Evolutionary conservation across 1,284 basidiomycete species (phyloP).

Genomic region (Trametes pubescens): DNA sequence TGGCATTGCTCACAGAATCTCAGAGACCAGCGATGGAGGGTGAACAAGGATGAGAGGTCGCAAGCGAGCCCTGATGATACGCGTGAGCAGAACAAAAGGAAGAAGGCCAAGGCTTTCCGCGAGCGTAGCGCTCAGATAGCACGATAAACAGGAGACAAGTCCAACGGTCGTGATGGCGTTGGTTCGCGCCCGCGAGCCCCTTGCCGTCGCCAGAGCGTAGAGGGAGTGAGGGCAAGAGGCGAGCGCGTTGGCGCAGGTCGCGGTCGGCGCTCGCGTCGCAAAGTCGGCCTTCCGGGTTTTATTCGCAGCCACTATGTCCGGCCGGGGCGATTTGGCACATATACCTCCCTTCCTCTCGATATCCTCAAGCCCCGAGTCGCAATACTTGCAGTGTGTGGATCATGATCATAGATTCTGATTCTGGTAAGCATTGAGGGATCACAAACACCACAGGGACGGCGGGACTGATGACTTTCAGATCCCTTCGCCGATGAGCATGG

Average conservation of each 20-base stretch:
- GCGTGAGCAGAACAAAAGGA: too few species aligned
- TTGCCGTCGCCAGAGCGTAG: not conserved
- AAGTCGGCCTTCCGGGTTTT: not conserved
- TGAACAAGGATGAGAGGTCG: too few species aligned
- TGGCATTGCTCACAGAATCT: constrained; percentile 29
- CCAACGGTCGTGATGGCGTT: too few species aligned
- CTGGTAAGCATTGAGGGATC: not conserved
- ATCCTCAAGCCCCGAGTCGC: not conserved
- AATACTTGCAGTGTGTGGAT: not conserved
- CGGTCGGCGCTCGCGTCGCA: not conserved
- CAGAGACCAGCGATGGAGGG: too few species aligned
- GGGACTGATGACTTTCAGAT: constrained; percentile 12
- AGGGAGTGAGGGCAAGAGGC: not conserved
- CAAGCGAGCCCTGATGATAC: not conserved
- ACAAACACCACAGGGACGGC: not conserved
- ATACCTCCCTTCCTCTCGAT: not conserved
- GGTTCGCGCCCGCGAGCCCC: not conserved
- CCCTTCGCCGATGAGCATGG: constrained; percentile 31
- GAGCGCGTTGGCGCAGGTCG: not conserved
- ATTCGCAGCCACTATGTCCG: constrained; percentile 4
- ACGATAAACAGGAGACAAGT: too few species aligned
- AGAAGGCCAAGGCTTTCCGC: too few species aligned
- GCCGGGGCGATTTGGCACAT: not conserved
- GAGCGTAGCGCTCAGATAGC: too few species aligned
- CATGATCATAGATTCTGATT: constrained; percentile 2